Base-by-base conservation (phyloP, 176 grass and related monocot genomes). In the Oryza australiensis region DNA sequence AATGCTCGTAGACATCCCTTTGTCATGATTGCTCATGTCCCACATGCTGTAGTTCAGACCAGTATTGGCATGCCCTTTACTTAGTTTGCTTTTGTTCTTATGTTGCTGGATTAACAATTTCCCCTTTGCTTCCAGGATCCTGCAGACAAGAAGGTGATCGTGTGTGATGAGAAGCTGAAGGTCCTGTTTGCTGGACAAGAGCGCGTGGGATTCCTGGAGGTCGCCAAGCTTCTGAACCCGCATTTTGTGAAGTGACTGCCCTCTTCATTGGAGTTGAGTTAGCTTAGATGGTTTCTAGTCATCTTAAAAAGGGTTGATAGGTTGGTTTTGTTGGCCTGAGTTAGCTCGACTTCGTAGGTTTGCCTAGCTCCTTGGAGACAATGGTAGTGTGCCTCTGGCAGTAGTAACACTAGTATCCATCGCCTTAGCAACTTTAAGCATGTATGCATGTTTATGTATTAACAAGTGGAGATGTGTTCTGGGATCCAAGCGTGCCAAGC, bases 81-180 rank as follows among this genome's bases (percentile, higher is more conserved):
- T 15, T 9, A 18, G 35, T 70, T 22, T 20, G 9, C 15, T 29
- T 68, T 22, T 40, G 0, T 20, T 13, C 42, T 18, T 67, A 9
- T 16, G 16, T 74, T 63, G 30, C 37, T 59, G 42, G 37, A 48
- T 70, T 74, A 59, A 78, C 60, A 30, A 48, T 42, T 66, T 63
- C 11, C 29, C 33, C 20, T 40, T 82, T 82, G 46, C 67, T 88
- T 76, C 42, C 79, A 98, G 92, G 92, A 98, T 74, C 88, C 92
- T 62, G 70, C 76, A 11, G 81, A 98, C 73, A 98, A 91, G 81
- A 98, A 93, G 84, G 64, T 91, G 34, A 82, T 93, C 9, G 68
- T 95, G 45, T 93, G 95, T 46, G 95, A 98, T 29, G 95, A 98
- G 72, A 98, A 93, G 90, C 77, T 98, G 82, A 95, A 88, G 80